Conservation (phyloP, 108 stramenopile genomes). For the Cyclostephanos tholiformis region DNA sequence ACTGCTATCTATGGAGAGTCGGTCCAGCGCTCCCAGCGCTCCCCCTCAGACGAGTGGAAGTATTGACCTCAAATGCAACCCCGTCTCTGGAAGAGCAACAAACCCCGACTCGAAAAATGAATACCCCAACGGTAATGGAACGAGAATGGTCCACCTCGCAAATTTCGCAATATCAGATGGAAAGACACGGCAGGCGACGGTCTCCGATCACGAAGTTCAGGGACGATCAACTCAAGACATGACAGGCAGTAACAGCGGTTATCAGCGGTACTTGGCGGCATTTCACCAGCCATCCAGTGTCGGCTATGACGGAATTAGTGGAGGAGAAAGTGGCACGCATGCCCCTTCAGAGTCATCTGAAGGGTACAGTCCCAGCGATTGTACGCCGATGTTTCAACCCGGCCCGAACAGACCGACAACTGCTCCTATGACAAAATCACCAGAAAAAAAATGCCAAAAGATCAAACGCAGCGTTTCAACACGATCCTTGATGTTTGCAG, state of each 20-base stretch:
- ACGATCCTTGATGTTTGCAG: conserved; percentile 25
- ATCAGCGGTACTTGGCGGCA: conserved; percentile 15
- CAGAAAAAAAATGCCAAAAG: conserved; percentile 11
- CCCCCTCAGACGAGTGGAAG: background rate
- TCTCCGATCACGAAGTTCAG: background rate
- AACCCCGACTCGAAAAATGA: background rate
- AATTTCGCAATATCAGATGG: background rate
- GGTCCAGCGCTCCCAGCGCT: background rate
- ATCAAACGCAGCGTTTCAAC: conserved; percentile 17
- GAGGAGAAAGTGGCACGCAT: background rate
- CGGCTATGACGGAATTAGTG: background rate
- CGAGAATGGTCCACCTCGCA: background rate
- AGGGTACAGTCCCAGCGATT: background rate
- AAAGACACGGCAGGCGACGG: background rate
- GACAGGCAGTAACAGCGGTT: conserved; percentile 11
- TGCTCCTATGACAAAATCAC: conserved; percentile 4
- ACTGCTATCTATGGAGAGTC: conserved; percentile 2
- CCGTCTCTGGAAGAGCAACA: conserved; percentile 2
- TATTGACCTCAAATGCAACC: background rate
- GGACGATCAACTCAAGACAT: background rate
- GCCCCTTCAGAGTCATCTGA: background rate
- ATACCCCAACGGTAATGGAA: background rate
- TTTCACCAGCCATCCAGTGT: conserved; percentile 3
- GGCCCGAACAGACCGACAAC: background rate
- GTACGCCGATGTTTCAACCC: background rate